Percentiles rank a stretch among this genome's conserved stretches.
phyloP scores from a whole-genome alignment of 1,284 basidiomycete genomes.

The Cryptococcus deneoformans region DNA sequence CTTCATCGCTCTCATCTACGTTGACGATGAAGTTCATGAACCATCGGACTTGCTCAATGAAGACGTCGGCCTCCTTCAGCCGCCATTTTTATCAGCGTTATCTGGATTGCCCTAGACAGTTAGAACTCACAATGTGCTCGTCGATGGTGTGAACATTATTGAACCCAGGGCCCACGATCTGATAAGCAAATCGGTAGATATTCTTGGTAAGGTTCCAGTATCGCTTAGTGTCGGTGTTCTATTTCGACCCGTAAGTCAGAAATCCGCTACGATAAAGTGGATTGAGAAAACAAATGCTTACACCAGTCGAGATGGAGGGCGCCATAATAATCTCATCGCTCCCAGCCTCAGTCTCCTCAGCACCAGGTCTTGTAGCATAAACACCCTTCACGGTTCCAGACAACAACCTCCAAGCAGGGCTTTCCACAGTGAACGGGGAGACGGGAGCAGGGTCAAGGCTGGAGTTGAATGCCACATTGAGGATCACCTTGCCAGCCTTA shows the following conservation, averaged over 20 bases:
- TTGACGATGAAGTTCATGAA: constrained; percentile 42
- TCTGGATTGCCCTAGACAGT: background rate
- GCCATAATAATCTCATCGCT: constrained; percentile 31
- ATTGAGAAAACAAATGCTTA: constrained; percentile 8
- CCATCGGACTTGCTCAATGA: constrained; percentile 43
- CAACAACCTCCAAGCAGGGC: constrained; percentile 38
- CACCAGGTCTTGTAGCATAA: too few species aligned
- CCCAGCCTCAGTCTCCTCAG: constrained; percentile 12
- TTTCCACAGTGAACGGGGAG: constrained; percentile 36
- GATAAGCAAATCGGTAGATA: constrained; percentile 43
- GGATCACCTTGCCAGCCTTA: constrained; percentile 31
- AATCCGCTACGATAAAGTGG: too few species aligned
- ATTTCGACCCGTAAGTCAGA: background rate
- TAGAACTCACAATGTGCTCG: constrained; percentile 28
- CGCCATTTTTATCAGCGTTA: background rate
- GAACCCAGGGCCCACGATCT: constrained; percentile 3
- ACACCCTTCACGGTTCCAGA: constrained; percentile 30
- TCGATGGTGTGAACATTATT: constrained; percentile 41
- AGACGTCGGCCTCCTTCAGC: constrained; percentile 23
- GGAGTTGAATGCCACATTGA: constrained; percentile 34
- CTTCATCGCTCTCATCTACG: constrained; percentile 36
- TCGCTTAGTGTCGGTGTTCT: constrained; percentile 46
- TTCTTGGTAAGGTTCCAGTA: constrained; percentile 45
- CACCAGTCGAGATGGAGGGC: constrained; percentile 34
- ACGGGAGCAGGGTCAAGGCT: constrained; percentile 43